These are phyloP conservation scores for Candida morakotiae DNA, from an alignment of 805 yeast genomes.

Conservation along the genomic window DNA sequence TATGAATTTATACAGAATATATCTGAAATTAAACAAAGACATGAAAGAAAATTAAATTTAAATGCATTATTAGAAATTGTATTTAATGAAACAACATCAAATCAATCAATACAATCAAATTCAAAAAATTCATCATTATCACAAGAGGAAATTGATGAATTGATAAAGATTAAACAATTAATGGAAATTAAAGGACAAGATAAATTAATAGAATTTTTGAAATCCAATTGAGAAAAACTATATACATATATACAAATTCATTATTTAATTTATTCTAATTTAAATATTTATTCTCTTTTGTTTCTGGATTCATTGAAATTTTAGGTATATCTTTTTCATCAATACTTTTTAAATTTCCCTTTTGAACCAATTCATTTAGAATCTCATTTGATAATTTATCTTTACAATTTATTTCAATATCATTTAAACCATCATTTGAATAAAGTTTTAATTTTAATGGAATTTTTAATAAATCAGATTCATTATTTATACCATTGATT, in stretches of 20 bases:
- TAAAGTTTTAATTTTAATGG: conserved; percentile 45
- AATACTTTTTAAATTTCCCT: neutral
- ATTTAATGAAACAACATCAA: too few species aligned
- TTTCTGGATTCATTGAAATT: neutral
- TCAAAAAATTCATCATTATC: conserved; percentile 7
- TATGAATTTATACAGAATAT: conserved; percentile 22
- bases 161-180: conserved; percentile 53
- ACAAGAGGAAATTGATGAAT: conserved; percentile 44
- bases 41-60: conserved; percentile 35
- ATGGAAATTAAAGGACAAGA: conserved; percentile 70
- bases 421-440: conserved; percentile 39
- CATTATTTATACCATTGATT: conserved; percentile 41
- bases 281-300: conserved; percentile 4
- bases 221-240: conserved; percentile 11
- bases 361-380: conserved; percentile 49
- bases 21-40: conserved; percentile 24
- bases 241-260: too few species aligned
- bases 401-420: conserved; percentile 48
- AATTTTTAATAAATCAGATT: conserved; percentile 34
- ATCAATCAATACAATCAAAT: too few species aligned
- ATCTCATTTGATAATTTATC: conserved; percentile 48
- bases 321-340: conserved; percentile 34
- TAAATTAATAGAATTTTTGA: conserved; percentile 55
- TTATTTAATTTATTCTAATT: too few species aligned
- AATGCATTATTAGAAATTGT: conserved; percentile 44